Evolutionary conservation across 169 alveolate species (phyloP), one percentile per base, ranked within the genome.

Genomic region (Plasmodium ovale): DNA sequence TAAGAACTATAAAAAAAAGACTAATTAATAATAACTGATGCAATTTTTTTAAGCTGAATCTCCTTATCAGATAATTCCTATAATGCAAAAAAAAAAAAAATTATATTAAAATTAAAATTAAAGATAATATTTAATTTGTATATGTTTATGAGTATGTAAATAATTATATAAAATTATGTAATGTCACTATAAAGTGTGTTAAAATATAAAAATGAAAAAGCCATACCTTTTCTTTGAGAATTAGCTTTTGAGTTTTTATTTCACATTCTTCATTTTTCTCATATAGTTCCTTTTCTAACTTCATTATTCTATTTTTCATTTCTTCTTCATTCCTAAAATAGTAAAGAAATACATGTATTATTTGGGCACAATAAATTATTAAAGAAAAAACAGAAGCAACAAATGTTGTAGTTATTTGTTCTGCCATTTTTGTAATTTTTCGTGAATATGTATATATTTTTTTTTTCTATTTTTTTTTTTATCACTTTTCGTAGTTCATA

Each of bases 261-360:
- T 82, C 90, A 51, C 90, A 82, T 82, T 82, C 90, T 65, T 82
- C 90, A 82, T 33, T 65, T 16, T 82, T 82, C 67, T 82, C 90
- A 69, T 51, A 82, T 37, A 82, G 68, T 31, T 82, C 90, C 44
- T 82, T 82, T 82, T 82, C 90, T 58, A 82, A 49, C 84, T 82
- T 82, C 77, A 82, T 82, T 65, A 82, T 82, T 65, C 90, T 49
- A 37, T 42, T 68, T 82, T 82, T 82, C 90, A 82, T 82, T 82
- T 82, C 90, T 27, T 82, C 90, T n/a, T 82, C 90, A 82, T 82
- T 82, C 58, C 88, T 77, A 67, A 44, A 64, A 49, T 37, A 53
- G 29, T 33, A 60, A 33, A 77, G 4, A 74, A 21, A 27, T n/a
- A 67, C 19, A 67, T 27, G 35, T 33, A 62, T 12, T 29, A 62